Conservation (phyloP, 805 yeast genomes). For the Saccharomycodes ludwigii region DNA sequence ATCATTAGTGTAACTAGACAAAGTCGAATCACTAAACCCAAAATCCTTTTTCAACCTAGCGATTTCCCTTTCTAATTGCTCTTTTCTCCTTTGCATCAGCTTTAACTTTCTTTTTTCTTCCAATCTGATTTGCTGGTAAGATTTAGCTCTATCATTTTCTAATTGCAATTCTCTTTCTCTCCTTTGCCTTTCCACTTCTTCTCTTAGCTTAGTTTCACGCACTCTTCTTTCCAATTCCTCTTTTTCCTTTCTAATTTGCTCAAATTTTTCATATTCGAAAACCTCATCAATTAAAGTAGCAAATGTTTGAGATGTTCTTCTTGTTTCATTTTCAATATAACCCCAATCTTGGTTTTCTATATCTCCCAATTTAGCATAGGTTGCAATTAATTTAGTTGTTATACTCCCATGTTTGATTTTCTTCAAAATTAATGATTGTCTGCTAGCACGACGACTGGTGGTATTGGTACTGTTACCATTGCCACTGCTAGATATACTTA, state of each 20-base stretch:
- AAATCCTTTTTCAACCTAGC: conserved; percentile 12
- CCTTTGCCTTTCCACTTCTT: conserved; percentile 28
- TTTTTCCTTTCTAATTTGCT: conserved; percentile 37
- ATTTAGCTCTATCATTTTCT: conserved; percentile 9
- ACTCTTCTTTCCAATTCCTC: conserved; percentile 35
- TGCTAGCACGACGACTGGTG: no score
- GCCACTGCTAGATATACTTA: no score
- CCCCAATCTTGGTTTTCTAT: conserved; percentile 50
- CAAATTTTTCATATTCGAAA: conserved; percentile 58
- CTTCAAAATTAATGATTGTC: no score
- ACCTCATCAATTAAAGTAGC: conserved; percentile 68
- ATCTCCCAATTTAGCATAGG: conserved; percentile 58
- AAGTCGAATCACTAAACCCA: background rate
- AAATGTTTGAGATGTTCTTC: conserved; percentile 66
- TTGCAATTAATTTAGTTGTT: conserved; percentile 55
- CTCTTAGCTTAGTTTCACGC: conserved; percentile 32
- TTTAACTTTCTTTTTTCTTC: conserved; percentile 8
- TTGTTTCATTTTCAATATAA: conserved; percentile 58
- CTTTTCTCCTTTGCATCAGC: conserved; percentile 18
- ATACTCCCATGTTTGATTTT: conserved; percentile 53
- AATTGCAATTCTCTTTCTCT: conserved; percentile 14
- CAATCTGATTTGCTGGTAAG: conserved; percentile 11
- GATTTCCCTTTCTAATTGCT: conserved; percentile 16
- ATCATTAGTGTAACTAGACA: no score
- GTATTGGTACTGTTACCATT: no score